phyloP scores from a whole-genome alignment of 2,329 filamentous ascomycete species.

The Metarhizium anisopliae region DNA sequence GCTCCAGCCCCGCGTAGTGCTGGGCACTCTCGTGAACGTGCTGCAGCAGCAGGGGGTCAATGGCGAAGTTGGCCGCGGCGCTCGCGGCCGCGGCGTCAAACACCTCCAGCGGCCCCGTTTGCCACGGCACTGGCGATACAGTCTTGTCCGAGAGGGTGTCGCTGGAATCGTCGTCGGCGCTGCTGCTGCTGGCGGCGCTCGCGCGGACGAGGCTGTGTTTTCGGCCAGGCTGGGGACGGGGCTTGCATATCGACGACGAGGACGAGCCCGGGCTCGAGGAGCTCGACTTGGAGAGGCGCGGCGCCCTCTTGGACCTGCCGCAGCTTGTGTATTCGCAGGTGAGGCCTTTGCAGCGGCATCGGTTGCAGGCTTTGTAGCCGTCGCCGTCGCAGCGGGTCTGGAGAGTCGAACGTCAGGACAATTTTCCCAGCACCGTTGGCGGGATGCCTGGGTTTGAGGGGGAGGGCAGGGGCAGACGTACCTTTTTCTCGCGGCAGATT shows the following conservation, averaged over 20 bases:
- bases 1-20: not conserved
- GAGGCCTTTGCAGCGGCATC: not conserved
- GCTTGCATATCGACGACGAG: not conserved
- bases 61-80: not conserved
- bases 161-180: not conserved
- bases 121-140: not conserved
- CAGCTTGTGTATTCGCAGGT: not conserved
- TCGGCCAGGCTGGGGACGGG: not conserved
- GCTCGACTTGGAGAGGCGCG: not conserved
- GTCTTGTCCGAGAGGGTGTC: not conserved
- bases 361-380: not conserved
- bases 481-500: constrained; percentile 5
- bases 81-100: not conserved
- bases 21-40: not conserved
- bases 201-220: not conserved
- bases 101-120: not conserved
- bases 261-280: too few species aligned
- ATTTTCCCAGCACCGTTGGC: too few species aligned
- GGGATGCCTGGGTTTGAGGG: too few species aligned
- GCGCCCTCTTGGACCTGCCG: not conserved
- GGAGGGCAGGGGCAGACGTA: not conserved
- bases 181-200: not conserved
- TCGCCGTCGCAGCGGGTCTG: constrained; percentile 4
- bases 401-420: not conserved
- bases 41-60: constrained; percentile 1